These are phyloP conservation scores for Avena insularis DNA, from an alignment of 176 grass and related monocot species.

Conservation along the genomic window DNA sequence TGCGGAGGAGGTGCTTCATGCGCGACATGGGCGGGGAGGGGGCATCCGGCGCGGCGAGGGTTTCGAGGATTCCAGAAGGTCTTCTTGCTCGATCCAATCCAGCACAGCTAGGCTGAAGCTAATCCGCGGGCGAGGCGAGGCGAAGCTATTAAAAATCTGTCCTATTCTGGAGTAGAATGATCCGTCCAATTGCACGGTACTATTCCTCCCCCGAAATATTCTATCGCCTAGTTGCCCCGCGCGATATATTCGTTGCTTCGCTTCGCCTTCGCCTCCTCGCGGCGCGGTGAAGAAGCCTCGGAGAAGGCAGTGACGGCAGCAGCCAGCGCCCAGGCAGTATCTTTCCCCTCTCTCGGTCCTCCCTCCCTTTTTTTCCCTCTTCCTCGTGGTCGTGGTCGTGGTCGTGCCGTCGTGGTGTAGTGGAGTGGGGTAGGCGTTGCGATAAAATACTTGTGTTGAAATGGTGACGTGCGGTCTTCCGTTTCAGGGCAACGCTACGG, in stretches of 20 bases:
- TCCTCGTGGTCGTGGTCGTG: background rate
- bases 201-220: constrained; percentile 14
- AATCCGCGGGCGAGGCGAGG: constrained; percentile 3
- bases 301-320: background rate
- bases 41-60: constrained; percentile 41
- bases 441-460: background rate
- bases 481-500: constrained; percentile 3
- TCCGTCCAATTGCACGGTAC: constrained; percentile 35
- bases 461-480: background rate
- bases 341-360: background rate
- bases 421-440: background rate
- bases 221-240: background rate
- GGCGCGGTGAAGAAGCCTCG: constrained; percentile 31
- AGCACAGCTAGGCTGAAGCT: constrained; percentile 6
- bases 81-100: constrained; percentile 33
- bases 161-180: constrained; percentile 1
- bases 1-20: constrained; percentile 96
- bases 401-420: background rate
- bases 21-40: constrained; percentile 60
- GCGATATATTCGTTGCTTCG: constrained; percentile 42
- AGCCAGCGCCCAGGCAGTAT: background rate
- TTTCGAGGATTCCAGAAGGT: background rate
- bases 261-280: background rate
- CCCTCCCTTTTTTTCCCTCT: background rate
- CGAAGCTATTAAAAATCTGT: background rate